Base-by-base conservation (phyloP, 2,329 filamentous ascomycete species). In the Byssothecium circinans region DNA sequence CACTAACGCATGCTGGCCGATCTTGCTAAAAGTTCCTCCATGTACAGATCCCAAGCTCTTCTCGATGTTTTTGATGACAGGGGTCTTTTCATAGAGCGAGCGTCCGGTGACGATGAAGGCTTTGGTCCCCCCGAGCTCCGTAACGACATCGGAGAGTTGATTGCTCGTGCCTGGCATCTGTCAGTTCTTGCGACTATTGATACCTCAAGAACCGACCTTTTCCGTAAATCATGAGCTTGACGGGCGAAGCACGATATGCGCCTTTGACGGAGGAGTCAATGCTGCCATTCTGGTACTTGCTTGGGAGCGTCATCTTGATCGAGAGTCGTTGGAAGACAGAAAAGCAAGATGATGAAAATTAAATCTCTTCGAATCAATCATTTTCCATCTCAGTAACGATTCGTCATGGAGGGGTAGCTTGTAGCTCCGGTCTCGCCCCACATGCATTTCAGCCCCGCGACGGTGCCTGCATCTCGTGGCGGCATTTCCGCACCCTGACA, bases 81-180 rank as follows among this genome's bases (percentile, higher is more conserved):
- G 68, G 0, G 80, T 82, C 60, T 80, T 82, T 46, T 70, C 78
- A 22, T 77, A 77, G 1, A 83, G 71, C 1, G 80, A 81, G 23
- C 65, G 69, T 15, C 78, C 79, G 2, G 80, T 82, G 33, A 82
- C 74, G 53, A 82, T 78, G 61, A 81, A 82, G 0, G 79, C 80
- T 62, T 79, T 80, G 5, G 78, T 65, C 22, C 63, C 61, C 14
- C 67, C 66, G 8, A 70, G 57, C 48, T 70, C 65, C 23, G 48
- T 33, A 14, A 70, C 58, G 4, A 69, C 62, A 44, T 65, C 61
- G 38, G 57, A 44, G 4, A 70, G 49, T 45, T 69, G 64, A 7
- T 57, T 62, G 38, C 64, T 69, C 5, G 65, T 69, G 15, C 67
- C 67, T 70, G 12, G 7, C 1, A 17, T 5, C 44, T n/a, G 8